Evolutionary conservation across 345 rosid species (phyloP), one percentile per base, ranked within the genome.

Genomic region (Arabis hirsuta): DNA sequence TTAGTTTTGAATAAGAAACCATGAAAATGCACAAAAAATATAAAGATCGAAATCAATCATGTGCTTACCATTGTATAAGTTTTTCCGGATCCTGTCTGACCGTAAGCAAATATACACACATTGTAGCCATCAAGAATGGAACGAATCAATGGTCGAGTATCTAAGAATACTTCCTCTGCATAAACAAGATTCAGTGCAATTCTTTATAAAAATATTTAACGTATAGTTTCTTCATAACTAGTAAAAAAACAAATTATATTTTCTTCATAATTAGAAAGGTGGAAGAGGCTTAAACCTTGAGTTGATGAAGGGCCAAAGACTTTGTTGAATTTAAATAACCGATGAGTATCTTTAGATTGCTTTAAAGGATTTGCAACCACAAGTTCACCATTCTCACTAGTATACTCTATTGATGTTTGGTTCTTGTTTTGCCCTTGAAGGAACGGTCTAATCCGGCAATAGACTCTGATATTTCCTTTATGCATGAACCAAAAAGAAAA

Each of bases 51-150:
- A 41, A 67, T 2, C 4, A 52, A 2, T 3, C 67, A 41, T 55
- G 45, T 45, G 20, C 73, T 22, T 73, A 89, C 98, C 98, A 92
- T 92, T 24, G 96, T 92, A 64, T 89, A 89, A 51, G 97, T 92
- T 82, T 92, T 92, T 57, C 97, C 97, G 0, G 97, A 92, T 19
- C 97, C 97, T 20, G 94, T 91, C 76, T 91, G 97, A 66, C 97
- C 97, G 67, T 91, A 91, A 12, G 97, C 97, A 82, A 91, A 89
- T 68, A 91, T 89, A 59, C 96, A 91, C 22, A 91, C 97, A 71
- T 86, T 89, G 76, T 81, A 91, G 46, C 97, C 97, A 55, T 91
- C 96, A 71, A 91, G 90, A 66, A 89, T 91, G 14, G 97, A 89
- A 26, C 92, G 90, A 72, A 91, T 88, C 75, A 89, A 71, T 42